Evolutionary conservation across 768 basidiomycete genomes (phyloP).

Genomic region (Russula vinacea): DNA sequence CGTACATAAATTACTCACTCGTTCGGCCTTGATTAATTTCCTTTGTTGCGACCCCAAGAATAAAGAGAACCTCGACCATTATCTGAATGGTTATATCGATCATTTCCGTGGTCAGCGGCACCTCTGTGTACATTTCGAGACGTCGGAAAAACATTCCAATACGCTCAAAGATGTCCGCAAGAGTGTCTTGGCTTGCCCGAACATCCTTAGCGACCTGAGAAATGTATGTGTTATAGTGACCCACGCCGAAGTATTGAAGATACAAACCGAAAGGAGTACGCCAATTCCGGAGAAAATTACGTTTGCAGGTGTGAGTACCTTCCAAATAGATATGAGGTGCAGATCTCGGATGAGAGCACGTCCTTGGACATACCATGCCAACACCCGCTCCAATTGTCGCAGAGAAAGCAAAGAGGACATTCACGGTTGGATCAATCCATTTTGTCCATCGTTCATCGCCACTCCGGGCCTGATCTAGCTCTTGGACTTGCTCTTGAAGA

Average conservation of each 20-base stretch:
- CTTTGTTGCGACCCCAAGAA: neutral
- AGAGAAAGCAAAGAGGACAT: neutral
- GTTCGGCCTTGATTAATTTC: neutral
- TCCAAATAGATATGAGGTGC: neutral
- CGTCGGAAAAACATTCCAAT: slow-evolving; percentile 1
- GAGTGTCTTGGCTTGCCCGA: neutral
- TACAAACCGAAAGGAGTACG: neutral
- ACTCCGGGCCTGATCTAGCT: neutral
- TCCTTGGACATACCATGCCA: neutral
- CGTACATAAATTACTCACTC: neutral
- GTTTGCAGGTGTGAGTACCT: neutral
- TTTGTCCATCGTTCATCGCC: neutral
- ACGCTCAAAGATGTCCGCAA: neutral
- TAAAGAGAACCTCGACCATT: slow-evolving; percentile 2
- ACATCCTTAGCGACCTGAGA: neutral
- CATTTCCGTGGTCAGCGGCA: neutral
- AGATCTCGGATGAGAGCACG: neutral
- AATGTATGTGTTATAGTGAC: neutral
- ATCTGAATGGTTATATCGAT: neutral
- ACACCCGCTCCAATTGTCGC: neutral
- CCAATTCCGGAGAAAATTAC: neutral
- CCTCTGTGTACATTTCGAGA: neutral
- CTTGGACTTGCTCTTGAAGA: neutral
- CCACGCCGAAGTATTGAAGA: neutral
- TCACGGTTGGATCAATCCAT: neutral